These are phyloP conservation scores for Mycena epipterygia DNA, from an alignment of 768 basidiomycete genomes.

Conservation along the genomic window DNA sequence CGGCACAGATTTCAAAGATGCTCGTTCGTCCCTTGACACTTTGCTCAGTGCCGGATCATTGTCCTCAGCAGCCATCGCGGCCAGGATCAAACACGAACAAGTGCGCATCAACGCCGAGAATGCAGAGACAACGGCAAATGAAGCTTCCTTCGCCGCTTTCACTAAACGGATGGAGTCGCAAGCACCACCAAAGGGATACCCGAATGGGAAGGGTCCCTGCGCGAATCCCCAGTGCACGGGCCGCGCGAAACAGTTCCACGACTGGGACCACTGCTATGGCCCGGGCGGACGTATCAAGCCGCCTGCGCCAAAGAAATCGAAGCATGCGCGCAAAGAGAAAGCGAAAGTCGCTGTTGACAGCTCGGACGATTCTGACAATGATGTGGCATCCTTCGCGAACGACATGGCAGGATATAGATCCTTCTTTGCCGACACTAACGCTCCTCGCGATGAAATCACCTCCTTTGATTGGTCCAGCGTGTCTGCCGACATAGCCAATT, in stretches of 20 bases:
- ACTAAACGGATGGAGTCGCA: background rate
- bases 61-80: background rate
- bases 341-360: constrained; percentile 1
- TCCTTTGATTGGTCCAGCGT: background rate
- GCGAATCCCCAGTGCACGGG: constrained; percentile 22
- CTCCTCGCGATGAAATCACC: background rate
- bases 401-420: background rate
- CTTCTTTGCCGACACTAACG: background rate
- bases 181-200: background rate
- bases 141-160: constrained; percentile 4
- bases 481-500: background rate
- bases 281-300: background rate
- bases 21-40: constrained; percentile 10
- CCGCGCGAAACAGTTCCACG: constrained; percentile 12
- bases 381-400: background rate
- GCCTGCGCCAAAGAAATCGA: background rate
- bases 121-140: background rate
- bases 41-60: constrained; percentile 3
- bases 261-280: constrained; percentile 16
- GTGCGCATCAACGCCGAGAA: constrained; percentile 6
- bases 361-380: background rate
- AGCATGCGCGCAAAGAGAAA: background rate
- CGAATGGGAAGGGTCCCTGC: constrained; percentile 2
- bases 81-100: constrained; percentile 18
- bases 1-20: background rate